phyloP scores from a whole-genome alignment of 257 asterid species.

The Ehretia macrophylla region DNA sequence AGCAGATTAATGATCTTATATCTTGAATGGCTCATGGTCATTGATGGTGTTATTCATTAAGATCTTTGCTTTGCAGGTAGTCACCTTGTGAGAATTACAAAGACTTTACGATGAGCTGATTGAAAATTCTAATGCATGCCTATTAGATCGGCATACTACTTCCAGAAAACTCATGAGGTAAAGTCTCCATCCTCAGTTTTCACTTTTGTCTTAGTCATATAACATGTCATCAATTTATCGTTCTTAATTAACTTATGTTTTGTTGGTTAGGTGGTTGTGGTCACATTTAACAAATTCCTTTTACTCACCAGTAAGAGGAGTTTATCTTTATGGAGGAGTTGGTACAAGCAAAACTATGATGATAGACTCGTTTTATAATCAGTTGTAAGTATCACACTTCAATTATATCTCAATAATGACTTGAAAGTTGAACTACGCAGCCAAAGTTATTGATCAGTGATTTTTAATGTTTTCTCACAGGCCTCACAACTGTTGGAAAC shows the following conservation, averaged over 20 bases:
- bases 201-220: no score
- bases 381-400: constrained; percentile 49
- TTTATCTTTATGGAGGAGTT: constrained; percentile 94
- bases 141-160: constrained; percentile 63
- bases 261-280: constrained; percentile 88
- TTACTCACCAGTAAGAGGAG: constrained; percentile 80
- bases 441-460: neutral
- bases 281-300: constrained; percentile 64
- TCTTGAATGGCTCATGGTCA: no score
- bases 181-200: neutral
- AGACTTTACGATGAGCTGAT: constrained; percentile 81
- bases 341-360: constrained; percentile 98
- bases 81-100: constrained; percentile 82
- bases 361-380: constrained; percentile 81
- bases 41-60: no score
- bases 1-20: no score
- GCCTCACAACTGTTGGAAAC: constrained; percentile 86
- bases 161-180: no score
- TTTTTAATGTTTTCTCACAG: constrained; percentile 35
- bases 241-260: neutral
- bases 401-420: no score
- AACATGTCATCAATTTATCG: constrained; percentile 1
- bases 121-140: constrained; percentile 66
- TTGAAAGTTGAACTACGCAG: neutral
- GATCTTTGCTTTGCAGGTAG: constrained; percentile 63